Conservation (phyloP, 306 rosid genomes). For the Delonix regia region DNA sequence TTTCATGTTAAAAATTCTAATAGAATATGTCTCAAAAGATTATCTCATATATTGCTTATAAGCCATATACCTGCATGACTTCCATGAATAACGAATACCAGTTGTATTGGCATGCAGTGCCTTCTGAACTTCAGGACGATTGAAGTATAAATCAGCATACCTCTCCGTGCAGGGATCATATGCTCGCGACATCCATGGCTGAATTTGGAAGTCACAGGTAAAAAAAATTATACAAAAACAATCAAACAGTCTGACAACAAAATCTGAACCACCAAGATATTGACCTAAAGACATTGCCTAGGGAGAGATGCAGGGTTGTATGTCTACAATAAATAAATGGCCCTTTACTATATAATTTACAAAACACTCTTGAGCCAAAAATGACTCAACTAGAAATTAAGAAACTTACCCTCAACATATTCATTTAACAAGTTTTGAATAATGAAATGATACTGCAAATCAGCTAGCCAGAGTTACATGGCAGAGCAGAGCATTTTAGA, state of each 20-base stretch:
- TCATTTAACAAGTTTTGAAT: background rate
- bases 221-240: background rate
- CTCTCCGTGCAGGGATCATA: conserved; percentile 96
- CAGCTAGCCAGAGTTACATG: background rate
- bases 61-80: conserved; percentile 73
- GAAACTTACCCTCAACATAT: background rate
- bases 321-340: background rate
- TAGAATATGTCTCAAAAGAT: conserved; percentile 11
- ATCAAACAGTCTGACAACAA: conserved; percentile 7
- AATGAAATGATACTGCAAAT: background rate
- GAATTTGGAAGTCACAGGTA: conserved; percentile 38
- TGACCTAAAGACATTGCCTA: background rate
- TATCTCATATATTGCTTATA: conserved; percentile 24
- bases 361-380: background rate
- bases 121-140: conserved; percentile 88
- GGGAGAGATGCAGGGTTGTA: background rate
- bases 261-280: background rate
- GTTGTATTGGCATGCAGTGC: conserved; percentile 93
- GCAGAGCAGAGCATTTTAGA: conserved; percentile 3
- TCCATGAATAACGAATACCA: conserved; percentile 74
- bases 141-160: conserved; percentile 76
- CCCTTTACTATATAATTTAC: background rate
- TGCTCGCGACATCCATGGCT: conserved; percentile 98
- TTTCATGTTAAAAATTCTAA: conserved; percentile 5
- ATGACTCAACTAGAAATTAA: background rate